Evolutionary conservation across 495 filamentous ascomycete species (phyloP), one percentile per base, ranked within the genome.

Genomic region (Trichoderma reesei): DNA sequence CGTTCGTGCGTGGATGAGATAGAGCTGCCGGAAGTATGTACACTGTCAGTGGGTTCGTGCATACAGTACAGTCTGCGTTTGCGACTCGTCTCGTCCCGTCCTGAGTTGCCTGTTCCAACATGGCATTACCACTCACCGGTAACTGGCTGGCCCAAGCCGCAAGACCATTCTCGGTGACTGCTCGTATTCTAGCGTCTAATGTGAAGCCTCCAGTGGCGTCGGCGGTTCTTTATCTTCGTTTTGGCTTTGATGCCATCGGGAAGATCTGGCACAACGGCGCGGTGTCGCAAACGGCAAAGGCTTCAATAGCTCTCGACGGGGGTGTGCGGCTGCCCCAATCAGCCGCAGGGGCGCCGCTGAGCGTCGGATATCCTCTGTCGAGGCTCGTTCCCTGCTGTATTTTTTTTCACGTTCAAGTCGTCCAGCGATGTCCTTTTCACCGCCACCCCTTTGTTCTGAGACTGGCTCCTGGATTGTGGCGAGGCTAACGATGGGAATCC

Each of bases 231-330:
- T 26, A 26, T 26, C 26, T 26, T 48, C 7, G 18, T 20, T 18
- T 48, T 18, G 44, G 16, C 16, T 48, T 18, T 20, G 4, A 8
- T 7, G 16, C 44, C 16, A 18, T 48, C 20, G 16, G 44, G 20
- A 48, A 48, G 44, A 48, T 48, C 44, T 48, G n/a, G n/a, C n/a
- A 48, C 44, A 20, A 48, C 44, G n/a, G 44, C 20, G 44, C 44
- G 44, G 44, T 48, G n/a, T 48, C 44, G 44, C 44, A 48, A 48
- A 48, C 44, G 44, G 44, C 44, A 48, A 48, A 48, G 44, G 44
- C 44, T 48, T n/a, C 44, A 48, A 48, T 48, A 20, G 44, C 44
- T 18, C 18, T 18, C 9, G 3, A 7, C 3, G 14, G n/a, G 5
- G 18, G 41, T 16, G 41, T 3, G 41, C 16, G n/a, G 5, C 44